These are phyloP conservation scores for Amanita muscaria DNA, from an alignment of 768 basidiomycete genomes.

Conservation along the genomic window DNA sequence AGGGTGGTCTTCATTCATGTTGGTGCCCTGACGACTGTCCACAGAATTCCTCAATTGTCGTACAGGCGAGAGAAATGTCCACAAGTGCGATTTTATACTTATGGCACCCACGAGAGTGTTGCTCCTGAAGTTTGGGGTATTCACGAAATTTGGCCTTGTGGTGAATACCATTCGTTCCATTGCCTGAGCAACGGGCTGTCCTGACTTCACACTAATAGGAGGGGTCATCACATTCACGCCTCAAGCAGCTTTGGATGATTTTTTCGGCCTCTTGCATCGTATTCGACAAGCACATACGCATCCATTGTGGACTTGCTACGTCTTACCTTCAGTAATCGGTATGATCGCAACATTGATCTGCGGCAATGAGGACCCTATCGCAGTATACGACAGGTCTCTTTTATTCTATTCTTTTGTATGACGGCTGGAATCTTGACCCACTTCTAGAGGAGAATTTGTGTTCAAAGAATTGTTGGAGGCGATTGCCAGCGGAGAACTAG, in stretches of 20 bases:
- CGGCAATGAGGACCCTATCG: constrained; percentile 30
- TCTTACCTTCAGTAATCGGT: constrained; percentile 58
- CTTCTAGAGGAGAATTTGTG: constrained; percentile 31
- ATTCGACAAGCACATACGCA: constrained; percentile 49
- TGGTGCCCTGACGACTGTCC: constrained; percentile 40
- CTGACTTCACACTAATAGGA: too few relatives aligned
- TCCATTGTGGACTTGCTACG: constrained; percentile 60
- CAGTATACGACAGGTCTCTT: constrained; percentile 31
- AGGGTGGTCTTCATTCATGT: constrained; percentile 61
- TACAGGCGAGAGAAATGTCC: constrained; percentile 35
- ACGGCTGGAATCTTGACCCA: constrained; percentile 1
- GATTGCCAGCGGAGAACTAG: constrained; percentile 49
- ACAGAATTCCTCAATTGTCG: constrained; percentile 39
- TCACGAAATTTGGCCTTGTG: constrained; percentile 58
- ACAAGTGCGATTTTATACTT: constrained; percentile 54
- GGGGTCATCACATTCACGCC: constrained; percentile 69
- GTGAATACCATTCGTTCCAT: too few relatives aligned
- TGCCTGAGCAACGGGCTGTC: too few relatives aligned
- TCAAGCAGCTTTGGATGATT: constrained; percentile 45
- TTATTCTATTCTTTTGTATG: neutral
- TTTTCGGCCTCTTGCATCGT: constrained; percentile 34
- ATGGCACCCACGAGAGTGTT: constrained; percentile 53
- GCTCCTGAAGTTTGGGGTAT: constrained; percentile 50
- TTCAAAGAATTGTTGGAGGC: constrained; percentile 33
- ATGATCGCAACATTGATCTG: constrained; percentile 36